Percentiles rank a stretch among this genome's conserved stretches.
Evolutionary conservation across 805 yeast species (phyloP).

Genomic region (Hanseniaspora taiwanica): DNA sequence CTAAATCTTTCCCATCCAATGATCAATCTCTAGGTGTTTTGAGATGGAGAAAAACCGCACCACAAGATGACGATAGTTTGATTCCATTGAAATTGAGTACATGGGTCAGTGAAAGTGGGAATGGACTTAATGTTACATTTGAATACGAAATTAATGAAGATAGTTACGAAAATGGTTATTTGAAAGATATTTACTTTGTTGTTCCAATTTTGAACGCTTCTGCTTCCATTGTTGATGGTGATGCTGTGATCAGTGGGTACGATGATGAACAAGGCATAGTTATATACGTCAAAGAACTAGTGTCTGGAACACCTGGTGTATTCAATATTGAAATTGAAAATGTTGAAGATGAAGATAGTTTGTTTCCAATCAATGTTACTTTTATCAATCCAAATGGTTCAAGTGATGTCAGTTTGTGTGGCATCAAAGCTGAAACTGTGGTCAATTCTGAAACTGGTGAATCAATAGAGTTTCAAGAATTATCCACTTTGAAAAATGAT

Average conservation of each 20-base stretch:
- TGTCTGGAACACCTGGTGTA: slow-evolving; percentile 47
- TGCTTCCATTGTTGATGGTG: slow-evolving; percentile 34
- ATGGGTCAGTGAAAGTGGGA: slow-evolving; percentile 62
- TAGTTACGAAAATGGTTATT: slow-evolving; percentile 24
- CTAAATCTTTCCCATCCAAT: slow-evolving; percentile 79
- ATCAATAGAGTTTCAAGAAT: slow-evolving; percentile 58
- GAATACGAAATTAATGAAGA: slow-evolving; percentile 66
- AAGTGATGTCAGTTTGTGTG: slow-evolving; percentile 41
- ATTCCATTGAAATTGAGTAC: slow-evolving; percentile 67
- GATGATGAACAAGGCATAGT: slow-evolving; percentile 53
- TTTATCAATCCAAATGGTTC: slow-evolving; percentile 37
- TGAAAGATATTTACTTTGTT: slow-evolving; percentile 37
- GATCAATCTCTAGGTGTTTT: slow-evolving; percentile 84
- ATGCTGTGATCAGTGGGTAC: slow-evolving; percentile 42
- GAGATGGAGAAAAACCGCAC: slow-evolving; percentile 69
- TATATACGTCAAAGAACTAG: slow-evolving; percentile 46
- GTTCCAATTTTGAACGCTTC: slow-evolving; percentile 45
- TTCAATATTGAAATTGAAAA: slow-evolving; percentile 62
- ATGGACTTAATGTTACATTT: slow-evolving; percentile 58
- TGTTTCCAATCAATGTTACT: slow-evolving; percentile 76
- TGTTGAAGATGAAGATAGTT: slow-evolving; percentile 62
- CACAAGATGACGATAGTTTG: slow-evolving; percentile 32
- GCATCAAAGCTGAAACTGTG: slow-evolving; percentile 50
- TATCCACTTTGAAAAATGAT: slow-evolving; percentile 43
- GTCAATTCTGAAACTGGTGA: slow-evolving; percentile 36